These are phyloP conservation scores for Epichloe coenophiala DNA, from an alignment of 2,329 filamentous ascomycete species.

Conservation along the genomic window DNA sequence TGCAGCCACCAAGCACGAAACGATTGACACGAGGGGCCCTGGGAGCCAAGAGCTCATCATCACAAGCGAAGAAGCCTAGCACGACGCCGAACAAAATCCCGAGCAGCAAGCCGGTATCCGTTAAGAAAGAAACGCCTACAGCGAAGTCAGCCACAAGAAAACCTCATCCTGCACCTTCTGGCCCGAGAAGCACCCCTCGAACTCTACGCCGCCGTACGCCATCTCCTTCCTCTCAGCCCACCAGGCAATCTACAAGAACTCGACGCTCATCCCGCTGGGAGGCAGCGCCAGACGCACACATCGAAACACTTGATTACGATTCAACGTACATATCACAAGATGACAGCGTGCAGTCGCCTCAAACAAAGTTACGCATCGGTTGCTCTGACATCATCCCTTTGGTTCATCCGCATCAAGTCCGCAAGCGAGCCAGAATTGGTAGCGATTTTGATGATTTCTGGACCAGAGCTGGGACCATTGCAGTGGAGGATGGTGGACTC, in stretches of 20 bases:
- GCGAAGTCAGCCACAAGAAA: slow-evolving; percentile 20
- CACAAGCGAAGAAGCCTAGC: slow-evolving; percentile 19
- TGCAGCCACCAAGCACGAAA: slow-evolving; percentile 35
- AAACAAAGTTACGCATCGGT: slow-evolving; percentile 35
- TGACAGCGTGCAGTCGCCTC: slow-evolving; percentile 22
- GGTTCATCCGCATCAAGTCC: slow-evolving; percentile 45
- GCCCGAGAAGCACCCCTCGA: slow-evolving; percentile 18
- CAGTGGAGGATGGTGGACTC: slow-evolving; percentile 46
- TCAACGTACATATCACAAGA: slow-evolving; percentile 8
- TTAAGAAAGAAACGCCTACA: slow-evolving; percentile 14
- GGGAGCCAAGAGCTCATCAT: slow-evolving; percentile 16
- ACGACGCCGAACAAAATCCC: slow-evolving; percentile 16
- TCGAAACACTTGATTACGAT: slow-evolving; percentile 7
- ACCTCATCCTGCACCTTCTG: slow-evolving; percentile 6
- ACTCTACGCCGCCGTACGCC: slow-evolving; percentile 25
- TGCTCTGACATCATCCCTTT: slow-evolving; percentile 34
- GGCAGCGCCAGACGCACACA: slow-evolving; percentile 12
- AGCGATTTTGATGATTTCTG: slow-evolving; percentile 46
- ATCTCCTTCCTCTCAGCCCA: slow-evolving; percentile 25
- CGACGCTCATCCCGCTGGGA: slow-evolving; percentile 28
- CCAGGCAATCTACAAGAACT: slow-evolving; percentile 28
- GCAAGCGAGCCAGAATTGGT: slow-evolving; percentile 38
- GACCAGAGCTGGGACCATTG: slow-evolving; percentile 32
- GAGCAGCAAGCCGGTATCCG: slow-evolving; percentile 14
- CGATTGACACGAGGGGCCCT: slow-evolving; percentile 34